Percentiles rank a stretch among this genome's conserved stretches.
phyloP scores from a whole-genome alignment of 768 basidiomycete species.

The Udeniomyces megalosporus region DNA sequence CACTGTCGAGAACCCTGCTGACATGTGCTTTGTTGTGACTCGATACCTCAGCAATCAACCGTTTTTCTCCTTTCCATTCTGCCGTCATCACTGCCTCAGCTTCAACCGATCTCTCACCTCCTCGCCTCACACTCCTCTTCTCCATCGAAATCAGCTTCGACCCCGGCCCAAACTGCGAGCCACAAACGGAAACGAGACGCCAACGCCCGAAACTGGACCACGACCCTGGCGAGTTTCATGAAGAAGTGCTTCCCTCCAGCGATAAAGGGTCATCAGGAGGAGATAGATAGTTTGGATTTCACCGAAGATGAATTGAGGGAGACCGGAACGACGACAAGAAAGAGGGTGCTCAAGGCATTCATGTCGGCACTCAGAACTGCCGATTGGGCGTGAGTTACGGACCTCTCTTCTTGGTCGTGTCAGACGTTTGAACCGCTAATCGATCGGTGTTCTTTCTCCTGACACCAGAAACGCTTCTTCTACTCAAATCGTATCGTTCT shows the following conservation, averaged over 20 bases:
- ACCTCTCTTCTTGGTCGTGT: too few species aligned
- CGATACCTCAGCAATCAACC: background rate
- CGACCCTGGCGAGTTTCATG: background rate
- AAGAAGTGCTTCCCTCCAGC: background rate
- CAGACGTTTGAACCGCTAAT: too few species aligned
- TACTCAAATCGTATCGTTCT: background rate
- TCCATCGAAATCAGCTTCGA: background rate
- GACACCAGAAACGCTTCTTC: background rate
- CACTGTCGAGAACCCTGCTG: too few species aligned
- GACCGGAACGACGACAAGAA: background rate
- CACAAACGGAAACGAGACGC: conserved; percentile 12
- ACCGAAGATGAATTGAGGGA: background rate
- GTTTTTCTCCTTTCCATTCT: background rate
- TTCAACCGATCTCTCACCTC: conserved; percentile 4
- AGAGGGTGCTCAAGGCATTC: background rate
- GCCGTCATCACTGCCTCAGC: conserved; percentile 4
- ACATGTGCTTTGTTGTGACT: background rate
- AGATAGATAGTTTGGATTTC: background rate
- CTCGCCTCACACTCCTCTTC: background rate
- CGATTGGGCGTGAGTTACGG: too few species aligned
- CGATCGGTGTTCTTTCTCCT: too few species aligned
- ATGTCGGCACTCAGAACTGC: too few species aligned
- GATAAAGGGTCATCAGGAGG: background rate
- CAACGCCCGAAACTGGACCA: conserved; percentile 1
- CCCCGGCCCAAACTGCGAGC: background rate